Evolutionary conservation across 805 yeast species (phyloP).

Genomic region (Yamadazyma takamatsuzukensis): DNA sequence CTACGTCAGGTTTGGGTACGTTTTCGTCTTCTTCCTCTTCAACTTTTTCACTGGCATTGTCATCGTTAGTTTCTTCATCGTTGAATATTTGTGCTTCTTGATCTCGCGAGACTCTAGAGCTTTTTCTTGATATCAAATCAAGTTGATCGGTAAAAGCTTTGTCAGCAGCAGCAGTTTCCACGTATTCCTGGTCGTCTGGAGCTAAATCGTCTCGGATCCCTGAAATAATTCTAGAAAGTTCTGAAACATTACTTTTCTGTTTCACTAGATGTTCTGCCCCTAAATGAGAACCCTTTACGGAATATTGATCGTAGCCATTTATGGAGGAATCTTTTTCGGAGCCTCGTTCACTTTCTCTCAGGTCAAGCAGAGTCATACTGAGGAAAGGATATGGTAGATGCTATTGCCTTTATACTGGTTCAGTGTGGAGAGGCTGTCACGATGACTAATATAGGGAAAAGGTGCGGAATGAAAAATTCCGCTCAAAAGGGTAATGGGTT

Average conservation of each 20-base stretch:
- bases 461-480: too few relatives aligned
- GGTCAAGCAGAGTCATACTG: too few relatives aligned
- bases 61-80: slow-evolving; percentile 4
- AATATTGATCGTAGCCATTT: background rate
- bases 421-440: too few relatives aligned
- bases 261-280: background rate
- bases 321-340: too few relatives aligned
- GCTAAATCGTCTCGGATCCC: slow-evolving; percentile 21
- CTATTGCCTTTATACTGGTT: too few relatives aligned
- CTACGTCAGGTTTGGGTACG: slow-evolving; percentile 38
- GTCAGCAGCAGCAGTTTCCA: slow-evolving; percentile 12
- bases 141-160: slow-evolving; percentile 15
- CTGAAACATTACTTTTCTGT: slow-evolving; percentile 5
- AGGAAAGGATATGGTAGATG: too few relatives aligned
- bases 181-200: slow-evolving; percentile 15
- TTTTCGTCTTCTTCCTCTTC: background rate
- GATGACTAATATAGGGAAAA: too few relatives aligned
- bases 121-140: slow-evolving; percentile 12
- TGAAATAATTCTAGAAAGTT: slow-evolving; percentile 4
- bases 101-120: slow-evolving; percentile 1
- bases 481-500: too few relatives aligned
- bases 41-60: background rate
- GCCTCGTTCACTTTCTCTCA: too few relatives aligned
- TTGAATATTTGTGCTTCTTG: background rate
- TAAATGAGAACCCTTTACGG: background rate